These are phyloP conservation scores for Metschnikowia baotianmanensis DNA, from an alignment of 805 yeast genomes.

Conservation along the genomic window DNA sequence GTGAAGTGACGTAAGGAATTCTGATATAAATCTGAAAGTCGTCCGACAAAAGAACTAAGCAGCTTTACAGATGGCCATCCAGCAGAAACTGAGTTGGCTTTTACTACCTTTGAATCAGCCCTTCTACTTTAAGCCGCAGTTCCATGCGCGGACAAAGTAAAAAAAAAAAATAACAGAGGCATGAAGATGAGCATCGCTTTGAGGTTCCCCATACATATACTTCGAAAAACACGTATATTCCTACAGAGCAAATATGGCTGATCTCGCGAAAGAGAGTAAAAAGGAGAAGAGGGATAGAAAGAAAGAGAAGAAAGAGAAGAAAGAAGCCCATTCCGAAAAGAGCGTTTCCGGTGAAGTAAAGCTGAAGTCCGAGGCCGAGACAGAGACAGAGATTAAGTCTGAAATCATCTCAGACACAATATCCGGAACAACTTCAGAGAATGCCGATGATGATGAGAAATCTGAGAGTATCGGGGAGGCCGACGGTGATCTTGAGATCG, in stretches of 20 bases:
- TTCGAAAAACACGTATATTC: background rate
- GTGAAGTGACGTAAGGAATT: no score
- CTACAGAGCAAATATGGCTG: slow-evolving; percentile 10
- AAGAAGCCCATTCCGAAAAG: slow-evolving; percentile 8
- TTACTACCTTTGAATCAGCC: no score
- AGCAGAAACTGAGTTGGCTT: no score
- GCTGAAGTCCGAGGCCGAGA: background rate
- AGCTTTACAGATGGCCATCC: no score
- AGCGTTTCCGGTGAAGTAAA: background rate
- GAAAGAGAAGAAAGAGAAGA: slow-evolving; percentile 21
- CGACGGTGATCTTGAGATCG: slow-evolving; percentile 57
- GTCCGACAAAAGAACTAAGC: no score
- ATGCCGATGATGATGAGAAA: background rate
- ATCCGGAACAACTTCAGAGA: background rate
- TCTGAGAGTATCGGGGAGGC: background rate
- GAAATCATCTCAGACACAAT: background rate
- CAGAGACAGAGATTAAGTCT: background rate
- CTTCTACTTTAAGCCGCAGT: background rate
- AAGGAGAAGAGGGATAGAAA: slow-evolving; percentile 24
- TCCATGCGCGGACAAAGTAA: background rate
- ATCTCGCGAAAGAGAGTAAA: slow-evolving; percentile 17
- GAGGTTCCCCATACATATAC: background rate
- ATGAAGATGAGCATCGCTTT: slow-evolving; percentile 2
- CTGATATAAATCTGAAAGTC: no score
- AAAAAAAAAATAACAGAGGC: slow-evolving; percentile 1